Evolutionary conservation across 192 early-diverging fungal species (phyloP).

Genomic region (Lobosporangium transversale): DNA sequence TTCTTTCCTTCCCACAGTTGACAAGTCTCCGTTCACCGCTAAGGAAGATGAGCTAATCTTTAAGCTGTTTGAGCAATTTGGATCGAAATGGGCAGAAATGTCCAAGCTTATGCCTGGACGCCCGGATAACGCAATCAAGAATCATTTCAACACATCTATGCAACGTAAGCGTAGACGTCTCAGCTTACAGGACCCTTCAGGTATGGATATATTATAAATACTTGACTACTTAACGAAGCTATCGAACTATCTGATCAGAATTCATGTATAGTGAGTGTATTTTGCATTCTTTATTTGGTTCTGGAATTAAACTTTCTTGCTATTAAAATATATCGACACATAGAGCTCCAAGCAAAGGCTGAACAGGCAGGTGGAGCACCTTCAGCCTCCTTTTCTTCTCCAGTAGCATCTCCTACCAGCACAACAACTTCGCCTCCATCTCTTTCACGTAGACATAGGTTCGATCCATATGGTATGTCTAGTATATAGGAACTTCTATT

Average conservation of each 20-base stretch:
- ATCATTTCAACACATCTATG: slow-evolving; percentile 53
- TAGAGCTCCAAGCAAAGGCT: too few relatives aligned
- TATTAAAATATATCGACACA: too few relatives aligned
- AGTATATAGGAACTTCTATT: neutral
- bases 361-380: too few relatives aligned
- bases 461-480: slow-evolving; percentile 46
- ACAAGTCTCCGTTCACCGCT: slow-evolving; percentile 48
- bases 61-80: slow-evolving; percentile 42
- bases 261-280: too few relatives aligned
- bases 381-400: too few relatives aligned
- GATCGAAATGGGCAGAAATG: slow-evolving; percentile 53
- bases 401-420: slow-evolving; percentile 37
- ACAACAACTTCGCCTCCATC: slow-evolving; percentile 17
- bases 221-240: too few relatives aligned
- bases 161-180: slow-evolving; percentile 48
- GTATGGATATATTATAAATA: slow-evolving; percentile 9
- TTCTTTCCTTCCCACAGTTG: slow-evolving; percentile 10
- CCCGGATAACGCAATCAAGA: slow-evolving; percentile 51
- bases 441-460: slow-evolving; percentile 27
- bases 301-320: too few relatives aligned
- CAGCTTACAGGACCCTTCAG: slow-evolving; percentile 43
- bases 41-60: slow-evolving; percentile 47
- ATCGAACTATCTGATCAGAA: too few relatives aligned
- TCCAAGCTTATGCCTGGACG: slow-evolving; percentile 53
- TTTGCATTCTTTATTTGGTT: too few relatives aligned